Percentiles rank a stretch among this genome's conserved stretches.
phyloP scores from a whole-genome alignment of 2,329 filamentous ascomycete species.

The Colletotrichum aenigma region DNA sequence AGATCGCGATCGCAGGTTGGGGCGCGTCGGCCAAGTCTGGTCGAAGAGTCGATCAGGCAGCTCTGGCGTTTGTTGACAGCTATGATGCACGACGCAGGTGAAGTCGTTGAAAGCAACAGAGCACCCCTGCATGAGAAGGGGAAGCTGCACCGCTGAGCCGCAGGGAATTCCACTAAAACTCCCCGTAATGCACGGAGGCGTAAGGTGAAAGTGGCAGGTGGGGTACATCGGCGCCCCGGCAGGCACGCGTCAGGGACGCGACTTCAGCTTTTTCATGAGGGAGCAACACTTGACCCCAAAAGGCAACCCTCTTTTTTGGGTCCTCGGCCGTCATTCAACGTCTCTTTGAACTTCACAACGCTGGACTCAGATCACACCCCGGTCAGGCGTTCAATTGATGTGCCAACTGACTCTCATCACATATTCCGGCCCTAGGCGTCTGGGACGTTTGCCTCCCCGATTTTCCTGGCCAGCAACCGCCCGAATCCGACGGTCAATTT shows the following conservation, averaged over 20 bases:
- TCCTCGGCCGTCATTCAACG: background rate
- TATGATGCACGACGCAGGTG: background rate
- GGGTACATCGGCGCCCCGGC: background rate
- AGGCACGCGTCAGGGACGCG: conserved; percentile 13
- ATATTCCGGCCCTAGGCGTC: background rate
- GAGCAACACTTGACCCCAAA: background rate
- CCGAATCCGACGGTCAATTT: background rate
- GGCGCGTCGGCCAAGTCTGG: background rate
- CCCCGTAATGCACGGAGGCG: background rate
- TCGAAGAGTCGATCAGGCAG: background rate
- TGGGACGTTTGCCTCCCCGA: background rate
- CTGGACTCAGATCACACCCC: background rate
- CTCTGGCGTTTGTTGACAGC: background rate
- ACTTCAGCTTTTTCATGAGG: background rate
- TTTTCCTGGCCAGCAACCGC: background rate
- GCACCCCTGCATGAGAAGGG: background rate
- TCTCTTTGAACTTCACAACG: background rate
- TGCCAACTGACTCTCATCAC: background rate
- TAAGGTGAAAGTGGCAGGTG: background rate
- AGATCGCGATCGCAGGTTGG: background rate
- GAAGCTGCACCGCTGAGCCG: background rate
- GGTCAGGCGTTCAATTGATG: background rate
- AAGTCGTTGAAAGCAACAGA: background rate
- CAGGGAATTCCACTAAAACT: conserved; percentile 1
- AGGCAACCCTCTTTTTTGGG: background rate